Percentiles rank a stretch among this genome's conserved stretches.
Evolutionary conservation across 2,329 filamentous ascomycete species (phyloP).

Genomic region (Aspergillus japonicus): DNA sequence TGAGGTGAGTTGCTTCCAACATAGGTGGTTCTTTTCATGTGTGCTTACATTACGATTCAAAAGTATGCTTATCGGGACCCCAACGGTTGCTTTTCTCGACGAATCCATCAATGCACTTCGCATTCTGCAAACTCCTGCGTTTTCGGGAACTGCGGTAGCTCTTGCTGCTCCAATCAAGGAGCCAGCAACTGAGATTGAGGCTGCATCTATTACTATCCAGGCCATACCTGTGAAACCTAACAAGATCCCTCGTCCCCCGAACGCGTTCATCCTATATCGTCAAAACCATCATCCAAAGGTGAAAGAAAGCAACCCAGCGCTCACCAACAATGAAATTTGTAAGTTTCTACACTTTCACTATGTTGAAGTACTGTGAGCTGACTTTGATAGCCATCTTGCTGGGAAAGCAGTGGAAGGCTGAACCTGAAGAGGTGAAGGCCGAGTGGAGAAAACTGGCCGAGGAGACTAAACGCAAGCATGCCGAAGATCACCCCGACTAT

Average conservation of each 20-base stretch:
- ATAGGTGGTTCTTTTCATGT: no score
- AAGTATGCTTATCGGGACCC: no score
- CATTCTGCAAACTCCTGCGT: slow-evolving; percentile 29
- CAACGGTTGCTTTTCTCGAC: no score
- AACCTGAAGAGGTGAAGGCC: slow-evolving; percentile 36
- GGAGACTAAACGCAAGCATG: slow-evolving; percentile 41
- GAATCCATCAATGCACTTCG: slow-evolving; percentile 29
- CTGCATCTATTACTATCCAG: background rate
- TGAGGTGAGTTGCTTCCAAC: no score
- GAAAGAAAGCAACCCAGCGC: slow-evolving; percentile 39
- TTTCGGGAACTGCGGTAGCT: slow-evolving; percentile 23
- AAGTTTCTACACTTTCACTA: slow-evolving; percentile 19
- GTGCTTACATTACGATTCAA: no score
- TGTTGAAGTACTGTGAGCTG: no score
- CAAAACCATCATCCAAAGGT: slow-evolving; percentile 39
- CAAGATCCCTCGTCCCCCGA: slow-evolving; percentile 47
- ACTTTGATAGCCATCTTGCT: no score
- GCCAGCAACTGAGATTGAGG: slow-evolving; percentile 9
- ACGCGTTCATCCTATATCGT: slow-evolving; percentile 49
- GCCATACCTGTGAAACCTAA: slow-evolving; percentile 19
- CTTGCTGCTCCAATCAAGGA: slow-evolving; percentile 18
- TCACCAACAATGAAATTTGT: slow-evolving; percentile 50
- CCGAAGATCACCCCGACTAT: slow-evolving; percentile 43
- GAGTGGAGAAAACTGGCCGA: slow-evolving; percentile 42
- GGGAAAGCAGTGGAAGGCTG: slow-evolving; percentile 13